phyloP scores from a whole-genome alignment of 257 asterid species.

The Nemophila menziesii region DNA sequence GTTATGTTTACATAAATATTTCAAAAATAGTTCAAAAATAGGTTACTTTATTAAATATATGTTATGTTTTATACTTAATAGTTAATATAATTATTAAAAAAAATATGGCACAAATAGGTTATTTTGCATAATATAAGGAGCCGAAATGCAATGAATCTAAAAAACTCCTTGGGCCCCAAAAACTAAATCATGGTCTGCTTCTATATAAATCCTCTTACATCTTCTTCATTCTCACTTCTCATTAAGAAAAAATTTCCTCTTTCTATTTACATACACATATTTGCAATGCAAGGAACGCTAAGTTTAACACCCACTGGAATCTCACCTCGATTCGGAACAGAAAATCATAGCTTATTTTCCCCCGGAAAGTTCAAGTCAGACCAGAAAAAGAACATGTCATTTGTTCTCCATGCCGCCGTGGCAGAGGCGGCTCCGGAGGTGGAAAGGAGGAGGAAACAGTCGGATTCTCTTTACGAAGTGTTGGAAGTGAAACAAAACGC shows the following conservation, averaged over 20 bases:
- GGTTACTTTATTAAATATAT: too few species aligned
- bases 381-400: slow-evolving; percentile 2
- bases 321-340: not conserved
- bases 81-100: too few species aligned
- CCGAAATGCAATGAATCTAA: too few species aligned
- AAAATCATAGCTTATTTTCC: not conserved
- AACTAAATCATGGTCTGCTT: not conserved
- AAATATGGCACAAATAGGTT: too few species aligned
- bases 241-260: too few species aligned
- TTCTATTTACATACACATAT: too few species aligned
- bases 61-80: too few species aligned
- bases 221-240: not conserved
- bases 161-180: too few species aligned
- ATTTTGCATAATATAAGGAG: too few species aligned
- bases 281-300: slow-evolving; percentile 15
- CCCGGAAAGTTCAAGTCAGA: slow-evolving; percentile 1
- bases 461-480: slow-evolving; percentile 49
- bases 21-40: too few species aligned
- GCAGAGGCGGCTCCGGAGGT: slow-evolving; percentile 29
- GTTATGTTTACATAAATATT: too few species aligned
- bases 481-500: slow-evolving; percentile 56
- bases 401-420: slow-evolving; percentile 34
- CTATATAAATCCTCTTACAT: not conserved
- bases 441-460: slow-evolving; percentile 7
- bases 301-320: slow-evolving; percentile 5